Percentiles rank a stretch among this genome's conserved stretches.
Evolutionary conservation across 1,284 basidiomycete genomes (phyloP).

Genomic region (Melampsora abietis-canadensis): DNA sequence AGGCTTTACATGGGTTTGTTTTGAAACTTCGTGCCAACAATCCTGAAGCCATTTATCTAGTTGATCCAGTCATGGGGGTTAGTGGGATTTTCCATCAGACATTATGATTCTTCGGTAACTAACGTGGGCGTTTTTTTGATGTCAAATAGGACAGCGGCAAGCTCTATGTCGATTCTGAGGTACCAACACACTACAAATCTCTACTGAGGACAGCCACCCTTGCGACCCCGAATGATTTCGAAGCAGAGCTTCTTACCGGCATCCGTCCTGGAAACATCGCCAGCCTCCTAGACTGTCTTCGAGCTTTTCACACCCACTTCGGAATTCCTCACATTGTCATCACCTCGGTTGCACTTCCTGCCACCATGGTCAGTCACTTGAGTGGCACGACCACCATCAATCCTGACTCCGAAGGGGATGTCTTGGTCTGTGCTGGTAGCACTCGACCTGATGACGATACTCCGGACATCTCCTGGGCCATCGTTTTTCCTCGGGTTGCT

Average conservation of each 20-base stretch:
- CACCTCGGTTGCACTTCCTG: slow-evolving; percentile 68
- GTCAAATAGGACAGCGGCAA: slow-evolving; percentile 70
- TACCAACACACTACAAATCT: slow-evolving; percentile 78
- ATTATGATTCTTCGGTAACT: slow-evolving; percentile 19
- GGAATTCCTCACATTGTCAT: slow-evolving; percentile 82
- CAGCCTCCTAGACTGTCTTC: slow-evolving; percentile 68
- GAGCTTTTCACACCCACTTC: slow-evolving; percentile 69
- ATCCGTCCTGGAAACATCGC: slow-evolving; percentile 64
- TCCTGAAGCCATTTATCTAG: slow-evolving; percentile 27
- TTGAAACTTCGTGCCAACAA: slow-evolving; percentile 18
- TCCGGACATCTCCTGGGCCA: slow-evolving; percentile 60
- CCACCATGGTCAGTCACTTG: slow-evolving; percentile 49
- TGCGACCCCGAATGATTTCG: slow-evolving; percentile 97
- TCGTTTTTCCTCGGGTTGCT: slow-evolving; percentile 72
- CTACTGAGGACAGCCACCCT: slow-evolving; percentile 78
- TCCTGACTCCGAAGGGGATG: slow-evolving; percentile 12
- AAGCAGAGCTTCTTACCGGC: slow-evolving; percentile 78
- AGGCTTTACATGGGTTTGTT: slow-evolving; percentile 15
- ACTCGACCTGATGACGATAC: slow-evolving; percentile 64
- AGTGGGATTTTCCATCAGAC: background rate
- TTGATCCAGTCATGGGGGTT: slow-evolving; percentile 42
- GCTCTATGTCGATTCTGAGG: slow-evolving; percentile 81
- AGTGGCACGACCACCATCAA: slow-evolving; percentile 41
- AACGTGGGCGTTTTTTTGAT: slow-evolving; percentile 62
- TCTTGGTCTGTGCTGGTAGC: slow-evolving; percentile 53